These are phyloP conservation scores for Malassezia equina DNA, from an alignment of 1,284 basidiomycete species.

Conservation along the genomic window DNA sequence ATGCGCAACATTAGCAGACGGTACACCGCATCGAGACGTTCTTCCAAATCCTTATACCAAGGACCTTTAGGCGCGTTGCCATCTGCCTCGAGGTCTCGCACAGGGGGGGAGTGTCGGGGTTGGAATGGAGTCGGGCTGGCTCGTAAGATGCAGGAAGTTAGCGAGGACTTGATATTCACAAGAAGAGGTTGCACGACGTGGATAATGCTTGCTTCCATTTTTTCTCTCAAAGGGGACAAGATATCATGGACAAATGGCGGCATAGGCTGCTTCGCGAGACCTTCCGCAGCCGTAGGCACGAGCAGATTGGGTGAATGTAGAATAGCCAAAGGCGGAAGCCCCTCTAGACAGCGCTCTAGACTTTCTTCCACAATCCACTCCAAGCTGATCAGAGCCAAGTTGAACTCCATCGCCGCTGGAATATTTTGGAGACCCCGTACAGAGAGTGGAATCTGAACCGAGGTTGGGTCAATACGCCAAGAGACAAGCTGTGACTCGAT, in stretches of 20 bases:
- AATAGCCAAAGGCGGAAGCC: conserved; percentile 16
- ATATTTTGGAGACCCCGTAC: conserved; percentile 29
- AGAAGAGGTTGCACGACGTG: conserved; percentile 45
- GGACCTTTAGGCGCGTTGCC: not conserved
- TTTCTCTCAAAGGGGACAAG: conserved; percentile 41
- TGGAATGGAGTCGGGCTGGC: conserved; percentile 34
- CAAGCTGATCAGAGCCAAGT: conserved; percentile 39
- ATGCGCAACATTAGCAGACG: conserved; percentile 37
- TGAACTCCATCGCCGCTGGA: conserved; percentile 42
- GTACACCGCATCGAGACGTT: conserved; percentile 35
- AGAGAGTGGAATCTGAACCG: conserved; percentile 29
- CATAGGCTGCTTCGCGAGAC: conserved; percentile 28
- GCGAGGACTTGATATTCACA: conserved; percentile 26
- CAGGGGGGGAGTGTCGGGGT: not conserved
- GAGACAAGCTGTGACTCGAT: conserved; percentile 43
- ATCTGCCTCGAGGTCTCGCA: not conserved
- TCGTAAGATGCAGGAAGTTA: conserved; percentile 27
- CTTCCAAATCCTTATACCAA: conserved; percentile 42
- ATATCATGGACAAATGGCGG: conserved; percentile 44
- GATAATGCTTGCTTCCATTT: conserved; percentile 44
- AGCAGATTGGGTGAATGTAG: conserved; percentile 26
- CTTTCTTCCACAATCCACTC: conserved; percentile 46
- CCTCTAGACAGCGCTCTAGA: conserved; percentile 43
- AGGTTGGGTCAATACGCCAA: conserved; percentile 25
- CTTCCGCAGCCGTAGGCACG: conserved; percentile 26